Evolutionary conservation across 306 rosid species (phyloP), one percentile per base, ranked within the genome.

Genomic region (Arachis stenosperma): DNA sequence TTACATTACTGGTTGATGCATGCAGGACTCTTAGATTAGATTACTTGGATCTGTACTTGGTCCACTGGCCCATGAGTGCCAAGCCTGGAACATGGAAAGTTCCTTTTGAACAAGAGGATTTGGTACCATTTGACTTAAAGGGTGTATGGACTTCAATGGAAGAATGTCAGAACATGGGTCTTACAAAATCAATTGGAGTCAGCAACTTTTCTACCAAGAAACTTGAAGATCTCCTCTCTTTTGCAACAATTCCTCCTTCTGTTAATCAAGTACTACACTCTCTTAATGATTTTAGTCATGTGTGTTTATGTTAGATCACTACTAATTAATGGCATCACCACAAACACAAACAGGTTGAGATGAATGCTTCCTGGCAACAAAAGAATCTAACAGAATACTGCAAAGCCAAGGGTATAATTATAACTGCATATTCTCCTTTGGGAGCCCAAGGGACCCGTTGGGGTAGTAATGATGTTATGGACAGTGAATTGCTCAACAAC

Each of bases 61-160:
- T 78, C 46, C 86, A 78, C 14, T 74, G 74, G 74, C 86, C 83
- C 33, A 30, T 78, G 11, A 41, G 75, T 70, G 57, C 69, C 17
- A 67, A 76, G 30, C 63, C 64, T 41, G 75, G 63, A 40, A 5
- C 2, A 5, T 52, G 33, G 55, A 8, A 43, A 3, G 0, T 37
- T 0, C 84, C 85, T 3, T 50, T 11, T 42, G 77, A 15, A 8
- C 48, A 81, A 13, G 83, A 75, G 0, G 36, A 44, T 0, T 2
- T 70, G 5, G 15, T 64, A 2, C 51, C 76, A 9, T 73, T 90
- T 22, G 89, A 90, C 67, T 12, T 87, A 17, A 57, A 80, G 48
- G 82, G 79, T 1, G 89, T 87, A 5, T 90, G 92, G 96, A 82
- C 79, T 53, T 76, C 60, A 74, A 90, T 90, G 90, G 90, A 90